These are phyloP conservation scores for Boletus rubescentipes DNA, from an alignment of 768 basidiomycete species.

Conservation along the genomic window DNA sequence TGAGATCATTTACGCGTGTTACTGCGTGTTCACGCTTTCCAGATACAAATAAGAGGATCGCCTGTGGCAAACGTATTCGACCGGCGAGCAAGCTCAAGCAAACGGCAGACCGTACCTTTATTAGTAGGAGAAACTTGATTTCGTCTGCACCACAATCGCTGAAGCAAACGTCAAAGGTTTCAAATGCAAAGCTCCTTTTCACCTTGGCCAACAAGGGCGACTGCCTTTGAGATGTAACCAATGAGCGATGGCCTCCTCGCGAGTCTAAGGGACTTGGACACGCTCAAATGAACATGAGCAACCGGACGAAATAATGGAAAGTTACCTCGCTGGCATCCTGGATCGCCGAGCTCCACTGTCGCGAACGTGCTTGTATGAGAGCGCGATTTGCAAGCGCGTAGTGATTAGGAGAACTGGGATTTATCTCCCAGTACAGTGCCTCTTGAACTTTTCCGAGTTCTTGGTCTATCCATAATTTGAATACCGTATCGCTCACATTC, in stretches of 20 bases:
- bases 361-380: too few relatives aligned
- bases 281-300: background rate
- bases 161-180: background rate
- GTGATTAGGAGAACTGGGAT: too few relatives aligned
- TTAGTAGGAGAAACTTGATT: background rate
- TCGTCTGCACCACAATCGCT: background rate
- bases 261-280: background rate
- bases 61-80: background rate
- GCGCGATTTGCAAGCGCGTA: background rate
- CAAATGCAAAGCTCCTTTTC: background rate
- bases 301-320: background rate
- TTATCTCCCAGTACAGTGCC: too few relatives aligned
- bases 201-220: background rate
- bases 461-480: slow-evolving; percentile 7
- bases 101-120: background rate
- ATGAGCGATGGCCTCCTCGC: background rate
- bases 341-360: background rate
- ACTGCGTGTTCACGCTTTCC: background rate
- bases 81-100: background rate
- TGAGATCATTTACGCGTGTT: background rate
- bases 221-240: background rate
- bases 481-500: background rate
- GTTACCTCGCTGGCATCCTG: background rate
- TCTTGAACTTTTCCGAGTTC: too few relatives aligned
- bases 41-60: background rate